These are phyloP conservation scores for Phoma sp. DNA, from an alignment of 2,329 filamentous ascomycete species.

Conservation along the genomic window DNA sequence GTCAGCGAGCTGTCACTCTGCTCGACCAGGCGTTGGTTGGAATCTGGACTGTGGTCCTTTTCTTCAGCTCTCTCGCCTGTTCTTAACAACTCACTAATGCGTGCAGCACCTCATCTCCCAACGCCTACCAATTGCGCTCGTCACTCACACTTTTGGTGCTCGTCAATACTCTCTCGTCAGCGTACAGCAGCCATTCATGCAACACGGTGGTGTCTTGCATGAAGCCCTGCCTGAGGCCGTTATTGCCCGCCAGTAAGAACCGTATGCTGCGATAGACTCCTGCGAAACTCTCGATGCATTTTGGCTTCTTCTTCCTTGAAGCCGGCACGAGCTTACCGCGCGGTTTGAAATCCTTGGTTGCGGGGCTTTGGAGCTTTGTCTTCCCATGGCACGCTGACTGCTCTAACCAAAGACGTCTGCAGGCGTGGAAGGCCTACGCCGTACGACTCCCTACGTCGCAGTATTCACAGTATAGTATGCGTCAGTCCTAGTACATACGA, in stretches of 20 bases:
- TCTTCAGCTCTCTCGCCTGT: conserved; percentile 1
- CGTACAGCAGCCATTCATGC: not conserved
- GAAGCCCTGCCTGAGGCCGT: not conserved
- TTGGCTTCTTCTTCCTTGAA: conserved; percentile 1
- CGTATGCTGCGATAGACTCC: not conserved
- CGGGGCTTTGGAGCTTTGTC: not conserved
- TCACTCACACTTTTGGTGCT: not conserved
- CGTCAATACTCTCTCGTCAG: conserved; percentile 10
- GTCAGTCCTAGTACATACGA: not conserved
- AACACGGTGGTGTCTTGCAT: not conserved
- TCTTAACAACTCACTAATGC: conserved; percentile 4
- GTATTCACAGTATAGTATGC: not conserved
- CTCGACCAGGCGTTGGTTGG: conserved; percentile 6
- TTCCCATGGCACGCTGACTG: not conserved
- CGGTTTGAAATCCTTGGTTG: conserved; percentile 7
- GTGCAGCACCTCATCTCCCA: conserved; percentile 11
- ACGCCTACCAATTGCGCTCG: conserved; percentile 14
- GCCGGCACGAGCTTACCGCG: not conserved
- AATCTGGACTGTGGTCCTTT: conserved; percentile 10
- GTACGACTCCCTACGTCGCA: not conserved
- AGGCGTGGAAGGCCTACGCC: no score
- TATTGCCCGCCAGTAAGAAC: not conserved
- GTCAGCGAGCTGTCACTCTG: conserved; percentile 8
- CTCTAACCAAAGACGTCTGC: not conserved
- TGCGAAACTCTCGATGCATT: not conserved